Conservation (phyloP, 345 rosid species). For the Rhodomyrtus tomentosa region DNA sequence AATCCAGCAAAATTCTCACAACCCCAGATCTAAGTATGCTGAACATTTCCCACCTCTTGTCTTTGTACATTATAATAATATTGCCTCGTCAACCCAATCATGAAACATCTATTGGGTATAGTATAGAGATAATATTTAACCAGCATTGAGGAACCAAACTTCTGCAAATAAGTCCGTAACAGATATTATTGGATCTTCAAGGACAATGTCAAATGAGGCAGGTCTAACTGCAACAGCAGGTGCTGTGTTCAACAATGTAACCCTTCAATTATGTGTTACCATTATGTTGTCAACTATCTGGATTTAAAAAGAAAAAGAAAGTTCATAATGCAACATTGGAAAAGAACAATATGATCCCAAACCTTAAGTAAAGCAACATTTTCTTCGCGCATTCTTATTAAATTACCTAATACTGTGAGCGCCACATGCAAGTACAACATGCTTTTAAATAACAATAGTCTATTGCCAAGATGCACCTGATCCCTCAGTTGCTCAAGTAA, state of each 20-base stretch:
- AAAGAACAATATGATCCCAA: neutral
- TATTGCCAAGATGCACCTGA: slow-evolving; percentile 42
- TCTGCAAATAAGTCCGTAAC: neutral
- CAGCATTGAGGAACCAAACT: neutral
- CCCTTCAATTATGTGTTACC: neutral
- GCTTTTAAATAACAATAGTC: neutral
- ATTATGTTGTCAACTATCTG: neutral
- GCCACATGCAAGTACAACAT: neutral
- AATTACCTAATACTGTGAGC: neutral
- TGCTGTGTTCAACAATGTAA: neutral
- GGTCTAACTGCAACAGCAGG: neutral
- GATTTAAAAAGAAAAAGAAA: neutral
- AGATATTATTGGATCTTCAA: neutral
- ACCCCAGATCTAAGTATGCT: neutral
- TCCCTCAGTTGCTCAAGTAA: slow-evolving; percentile 93
- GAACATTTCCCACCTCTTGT: neutral
- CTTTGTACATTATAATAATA: neutral
- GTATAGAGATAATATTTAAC: neutral
- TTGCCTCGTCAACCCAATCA: neutral
- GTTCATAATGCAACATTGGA: neutral
- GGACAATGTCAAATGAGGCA: neutral
- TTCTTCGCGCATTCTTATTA: neutral
- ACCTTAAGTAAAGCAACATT: neutral
- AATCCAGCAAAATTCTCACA: neutral
- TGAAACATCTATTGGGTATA: neutral